These are phyloP conservation scores for Eimeria necatrix DNA, from an alignment of 169 alveolate genomes.

Conservation along the genomic window DNA sequence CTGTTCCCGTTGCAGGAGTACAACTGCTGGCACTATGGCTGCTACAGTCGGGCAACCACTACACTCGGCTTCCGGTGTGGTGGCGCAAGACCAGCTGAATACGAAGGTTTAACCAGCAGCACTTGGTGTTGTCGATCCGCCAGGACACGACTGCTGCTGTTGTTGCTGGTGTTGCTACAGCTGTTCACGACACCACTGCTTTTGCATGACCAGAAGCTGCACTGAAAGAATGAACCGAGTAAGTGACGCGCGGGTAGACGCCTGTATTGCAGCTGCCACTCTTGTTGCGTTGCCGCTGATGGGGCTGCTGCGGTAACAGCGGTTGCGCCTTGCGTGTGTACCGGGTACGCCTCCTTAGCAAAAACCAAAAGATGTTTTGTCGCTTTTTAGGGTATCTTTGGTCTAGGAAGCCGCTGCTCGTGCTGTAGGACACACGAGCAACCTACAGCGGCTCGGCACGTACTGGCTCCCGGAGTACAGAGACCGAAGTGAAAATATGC, in stretches of 20 bases:
- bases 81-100: not conserved
- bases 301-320: not conserved
- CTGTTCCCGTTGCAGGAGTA: not conserved
- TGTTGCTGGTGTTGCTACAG: slow-evolving; percentile 38
- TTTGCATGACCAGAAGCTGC: not conserved
- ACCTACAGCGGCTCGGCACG: too few species aligned
- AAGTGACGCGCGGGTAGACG: not conserved
- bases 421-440: not conserved
- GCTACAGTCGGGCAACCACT: not conserved
- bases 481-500: too few species aligned
- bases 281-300: not conserved
- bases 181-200: slow-evolving; percentile 15
- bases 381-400: too few species aligned
- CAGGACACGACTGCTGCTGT: not conserved
- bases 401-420: not conserved
- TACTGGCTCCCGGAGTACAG: too few species aligned
- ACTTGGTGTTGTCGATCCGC: not conserved
- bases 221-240: not conserved
- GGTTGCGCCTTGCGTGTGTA: not conserved
- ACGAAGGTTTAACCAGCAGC: not conserved
- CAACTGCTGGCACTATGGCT: not conserved
- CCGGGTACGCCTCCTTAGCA: too few species aligned
- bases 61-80: not conserved
- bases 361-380: too few species aligned
- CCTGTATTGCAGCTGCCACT: not conserved